phyloP scores from a whole-genome alignment of 2,329 filamentous ascomycete species.

The Amylocarpus encephaloides region DNA sequence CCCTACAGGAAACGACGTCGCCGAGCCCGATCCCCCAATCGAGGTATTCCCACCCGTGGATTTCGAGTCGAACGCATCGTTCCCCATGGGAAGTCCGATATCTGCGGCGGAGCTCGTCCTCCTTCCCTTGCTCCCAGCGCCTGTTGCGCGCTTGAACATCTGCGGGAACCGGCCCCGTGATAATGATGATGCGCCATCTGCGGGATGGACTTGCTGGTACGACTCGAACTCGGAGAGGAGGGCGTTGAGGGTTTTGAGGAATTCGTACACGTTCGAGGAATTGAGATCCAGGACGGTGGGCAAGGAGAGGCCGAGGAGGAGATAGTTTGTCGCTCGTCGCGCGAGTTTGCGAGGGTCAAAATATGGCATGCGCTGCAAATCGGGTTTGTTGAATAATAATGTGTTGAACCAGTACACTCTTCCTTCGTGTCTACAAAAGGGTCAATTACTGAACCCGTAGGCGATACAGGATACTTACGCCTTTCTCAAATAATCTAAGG shows the following conservation, averaged over 20 bases:
- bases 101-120: conserved; percentile 54
- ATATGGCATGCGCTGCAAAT: conserved; percentile 76
- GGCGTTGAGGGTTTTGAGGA: conserved; percentile 77
- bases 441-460: not conserved
- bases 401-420: conserved; percentile 98
- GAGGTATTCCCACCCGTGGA: conserved; percentile 36
- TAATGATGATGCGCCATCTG: conserved; percentile 64
- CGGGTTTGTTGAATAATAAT: conserved; percentile 77
- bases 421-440: conserved; percentile 70
- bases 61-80: conserved; percentile 42
- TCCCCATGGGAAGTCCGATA: conserved; percentile 47
- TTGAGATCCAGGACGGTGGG: conserved; percentile 86
- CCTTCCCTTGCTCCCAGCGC: conserved; percentile 47
- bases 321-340: conserved; percentile 86
- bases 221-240: conserved; percentile 88
- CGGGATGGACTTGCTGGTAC: conserved; percentile 80
- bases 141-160: conserved; percentile 65
- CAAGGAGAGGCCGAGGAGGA: conserved; percentile 85
- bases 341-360: conserved; percentile 79
- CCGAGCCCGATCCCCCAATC: conserved; percentile 32
- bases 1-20: conserved; percentile 44
- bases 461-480: conserved; percentile 52
- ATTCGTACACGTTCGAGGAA: conserved; percentile 72
- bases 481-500: conserved; percentile 85
- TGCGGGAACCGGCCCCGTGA: conserved; percentile 73